Evolutionary conservation across 208 protist genomes (phyloP).

Genomic region (Trypanosoma caninum): DNA sequence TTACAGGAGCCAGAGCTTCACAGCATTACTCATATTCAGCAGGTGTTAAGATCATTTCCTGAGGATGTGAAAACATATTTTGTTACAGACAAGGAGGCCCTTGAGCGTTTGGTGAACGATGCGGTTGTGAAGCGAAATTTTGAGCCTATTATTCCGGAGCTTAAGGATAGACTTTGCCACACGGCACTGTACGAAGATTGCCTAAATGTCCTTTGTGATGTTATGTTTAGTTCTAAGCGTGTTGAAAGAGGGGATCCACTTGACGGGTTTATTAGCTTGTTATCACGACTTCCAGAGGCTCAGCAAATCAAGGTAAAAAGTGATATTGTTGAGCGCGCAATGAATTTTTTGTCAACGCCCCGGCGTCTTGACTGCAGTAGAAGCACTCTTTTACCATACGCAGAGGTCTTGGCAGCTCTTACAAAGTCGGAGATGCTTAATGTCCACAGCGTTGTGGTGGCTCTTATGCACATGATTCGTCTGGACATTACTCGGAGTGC

Average conservation of each 20-base stretch:
- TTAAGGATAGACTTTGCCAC: conserved; percentile 51
- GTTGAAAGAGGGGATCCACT: conserved; percentile 48
- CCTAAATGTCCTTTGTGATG: conserved; percentile 63
- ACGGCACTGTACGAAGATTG: conserved; percentile 41
- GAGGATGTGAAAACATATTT: conserved; percentile 42
- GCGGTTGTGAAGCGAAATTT: conserved; percentile 49
- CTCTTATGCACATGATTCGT: conserved; percentile 71
- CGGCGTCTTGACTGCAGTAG: conserved; percentile 77
- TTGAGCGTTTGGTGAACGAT: conserved; percentile 50
- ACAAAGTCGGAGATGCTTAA: conserved; percentile 61
- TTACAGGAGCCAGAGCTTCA: conserved; percentile 56
- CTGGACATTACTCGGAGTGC: conserved; percentile 69
- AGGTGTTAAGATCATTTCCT: conserved; percentile 45
- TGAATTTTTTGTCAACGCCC: conserved; percentile 61
- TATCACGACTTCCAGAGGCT: conserved; percentile 52
- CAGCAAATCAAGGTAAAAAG: conserved; percentile 35
- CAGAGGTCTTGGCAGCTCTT: conserved; percentile 74
- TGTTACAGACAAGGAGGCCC: conserved; percentile 56
- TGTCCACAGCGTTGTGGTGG: conserved; percentile 49
- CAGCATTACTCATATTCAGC: conserved; percentile 40
- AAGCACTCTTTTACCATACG: conserved; percentile 65
- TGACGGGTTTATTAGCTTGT: conserved; percentile 59
- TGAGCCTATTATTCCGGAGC: conserved; percentile 52
- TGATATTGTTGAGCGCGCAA: conserved; percentile 69
- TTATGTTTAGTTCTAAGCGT: conserved; percentile 66